Percentiles rank a stretch among this genome's conserved stretches.
Evolutionary conservation across 2,329 filamentous ascomycete genomes (phyloP).

Genomic region (Colletotrichum brevisporum): DNA sequence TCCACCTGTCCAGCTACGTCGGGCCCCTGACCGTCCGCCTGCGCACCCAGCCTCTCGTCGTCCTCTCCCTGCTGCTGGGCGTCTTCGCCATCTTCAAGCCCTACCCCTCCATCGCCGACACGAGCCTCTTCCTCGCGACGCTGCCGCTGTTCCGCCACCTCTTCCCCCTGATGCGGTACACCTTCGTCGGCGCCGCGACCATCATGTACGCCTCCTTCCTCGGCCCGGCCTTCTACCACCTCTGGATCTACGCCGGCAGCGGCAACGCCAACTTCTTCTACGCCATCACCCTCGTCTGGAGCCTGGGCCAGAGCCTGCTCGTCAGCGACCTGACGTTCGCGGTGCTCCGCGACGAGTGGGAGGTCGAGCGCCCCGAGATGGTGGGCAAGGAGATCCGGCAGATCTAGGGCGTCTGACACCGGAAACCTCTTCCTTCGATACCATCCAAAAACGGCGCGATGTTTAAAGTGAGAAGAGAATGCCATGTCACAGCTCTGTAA

Average conservation of each 20-base stretch:
- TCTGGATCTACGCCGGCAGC: slow-evolving; percentile 98
- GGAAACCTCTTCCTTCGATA: not conserved
- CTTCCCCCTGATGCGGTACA: slow-evolving; percentile 92
- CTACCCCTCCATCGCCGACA: slow-evolving; percentile 93
- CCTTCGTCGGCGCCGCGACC: slow-evolving; percentile 86
- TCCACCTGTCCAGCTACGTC: slow-evolving; percentile 92
- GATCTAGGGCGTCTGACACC: slow-evolving; percentile 68
- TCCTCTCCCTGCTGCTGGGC: slow-evolving; percentile 86
- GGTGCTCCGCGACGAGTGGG: slow-evolving; percentile 91
- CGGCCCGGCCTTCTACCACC: slow-evolving; percentile 94
- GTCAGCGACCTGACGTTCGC: slow-evolving; percentile 92
- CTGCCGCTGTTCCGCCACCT: slow-evolving; percentile 91
- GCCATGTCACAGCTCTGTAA: not conserved
- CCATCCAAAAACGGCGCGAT: slow-evolving; percentile 2
- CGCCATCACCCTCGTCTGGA: slow-evolving; percentile 99
- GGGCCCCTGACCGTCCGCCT: slow-evolving; percentile 87
- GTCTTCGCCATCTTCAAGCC: slow-evolving; percentile 97
- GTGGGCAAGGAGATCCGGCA: slow-evolving; percentile 89
- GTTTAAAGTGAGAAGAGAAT: too few relatives aligned
- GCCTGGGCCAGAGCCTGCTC: slow-evolving; percentile 86
- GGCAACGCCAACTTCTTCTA: slow-evolving; percentile 99
- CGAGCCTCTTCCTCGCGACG: slow-evolving; percentile 86
- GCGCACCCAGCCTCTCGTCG: slow-evolving; percentile 87
- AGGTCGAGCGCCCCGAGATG: slow-evolving; percentile 91
- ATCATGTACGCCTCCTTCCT: slow-evolving; percentile 90